Evolutionary conservation across 495 filamentous ascomycete species (phyloP), one percentile per base, ranked within the genome.

Genomic region (Tuber umbilicatum): DNA sequence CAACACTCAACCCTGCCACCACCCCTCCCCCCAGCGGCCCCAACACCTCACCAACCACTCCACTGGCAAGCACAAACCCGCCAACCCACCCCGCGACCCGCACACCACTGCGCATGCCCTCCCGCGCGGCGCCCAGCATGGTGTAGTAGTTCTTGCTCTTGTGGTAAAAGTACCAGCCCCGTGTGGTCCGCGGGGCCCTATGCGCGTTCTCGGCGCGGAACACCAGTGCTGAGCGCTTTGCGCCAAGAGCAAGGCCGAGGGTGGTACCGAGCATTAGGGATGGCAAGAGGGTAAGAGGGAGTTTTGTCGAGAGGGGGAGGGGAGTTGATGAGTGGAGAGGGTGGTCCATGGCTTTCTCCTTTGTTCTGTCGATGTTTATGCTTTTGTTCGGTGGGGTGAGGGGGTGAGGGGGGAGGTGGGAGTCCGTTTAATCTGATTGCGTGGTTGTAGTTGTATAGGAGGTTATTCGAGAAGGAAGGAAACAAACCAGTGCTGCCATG

Each of bases 201-300:
- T 99, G 95, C 35, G 95, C 92, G 81, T 99, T 96, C 84, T 99
- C 92, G 72, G 95, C 95, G 71, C 94, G 91, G 84, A 97, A 99
- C 70, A 90, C 89, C 55, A 97, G 86, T 45, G 90, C 89, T 23
- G 92, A 89, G 77, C 85, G 89, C 82, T 89, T 89, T 82, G 89
- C 89, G 50, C 92, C 93, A 60, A 95, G 88, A 9, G 88, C 86
- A 7, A 89, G 83, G 50, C 95, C 95, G 45, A 98, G 85, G 27
- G 82, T 82, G 74, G 90, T 82, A 27, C 94, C 94, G 41, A 89
- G 84, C 27, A 88, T 60, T 80, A 92, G 90, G 21, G 89, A 89
- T 5, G 88, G 82, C 37, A 90, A 88, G 38, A 97, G 85, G 43
- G 94, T 92, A 67, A 88, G 83, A 74, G 40, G 84, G 84, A 87